These are phyloP conservation scores for Dictyostelium intermedium DNA, from an alignment of 78 protist species.

Conservation along the genomic window DNA sequence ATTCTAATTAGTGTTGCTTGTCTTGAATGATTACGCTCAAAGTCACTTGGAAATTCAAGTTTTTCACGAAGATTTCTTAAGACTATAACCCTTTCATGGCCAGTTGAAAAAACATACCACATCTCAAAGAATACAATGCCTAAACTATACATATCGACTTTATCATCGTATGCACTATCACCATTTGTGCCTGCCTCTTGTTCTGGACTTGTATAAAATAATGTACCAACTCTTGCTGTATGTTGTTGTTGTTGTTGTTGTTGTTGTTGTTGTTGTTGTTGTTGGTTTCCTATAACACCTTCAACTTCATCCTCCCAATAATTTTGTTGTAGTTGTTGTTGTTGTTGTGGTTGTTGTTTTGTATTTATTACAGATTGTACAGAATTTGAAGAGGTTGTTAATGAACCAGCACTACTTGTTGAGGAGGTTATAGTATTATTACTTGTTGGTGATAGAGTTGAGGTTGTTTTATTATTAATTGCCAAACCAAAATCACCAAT, in stretches of 20 bases:
- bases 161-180: conserved; percentile 76
- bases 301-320: conserved; percentile 5
- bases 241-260: conserved; percentile 16
- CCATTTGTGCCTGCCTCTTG: conserved; percentile 60
- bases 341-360: not conserved
- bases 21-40: conserved; percentile 74
- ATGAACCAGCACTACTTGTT: not conserved
- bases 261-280: not conserved
- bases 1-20: conserved; percentile 75
- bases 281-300: not conserved
- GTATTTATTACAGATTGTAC: not conserved
- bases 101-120: conserved; percentile 86
- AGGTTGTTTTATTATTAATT: not conserved
- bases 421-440: not conserved
- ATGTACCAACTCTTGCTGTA: conserved; percentile 75
- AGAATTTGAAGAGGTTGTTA: not conserved
- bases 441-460: not conserved
- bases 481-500: conserved; percentile 77
- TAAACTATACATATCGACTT: conserved; percentile 87
- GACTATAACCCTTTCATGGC: conserved; percentile 77
- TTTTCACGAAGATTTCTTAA: conserved; percentile 44
- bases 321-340: not conserved
- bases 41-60: conserved; percentile 66
- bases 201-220: conserved; percentile 72
- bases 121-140: conserved; percentile 89